Evolutionary conservation across 768 basidiomycete species (phyloP), one percentile per base, ranked within the genome.

Genomic region (Lentinula guzmanii): DNA sequence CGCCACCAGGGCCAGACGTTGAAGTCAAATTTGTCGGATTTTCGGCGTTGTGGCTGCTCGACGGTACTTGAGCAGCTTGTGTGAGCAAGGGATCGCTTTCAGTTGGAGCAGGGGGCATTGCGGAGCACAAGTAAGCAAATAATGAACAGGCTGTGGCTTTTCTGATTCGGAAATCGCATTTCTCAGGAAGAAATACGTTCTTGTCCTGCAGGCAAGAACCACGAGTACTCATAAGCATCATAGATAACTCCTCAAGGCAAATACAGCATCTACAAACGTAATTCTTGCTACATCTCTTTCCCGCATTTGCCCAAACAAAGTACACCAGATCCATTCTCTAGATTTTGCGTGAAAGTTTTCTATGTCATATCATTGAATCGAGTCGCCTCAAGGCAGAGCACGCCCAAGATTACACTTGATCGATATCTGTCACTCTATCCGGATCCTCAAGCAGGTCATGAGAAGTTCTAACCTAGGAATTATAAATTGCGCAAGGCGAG

Each of bases 361-460:
- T 54, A 37, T 54, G 35, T 15, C 8, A 58, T 31, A 13, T 56
- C 31, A 7, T 45, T 18, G 56, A 58, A 46, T 41, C 42, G 43
- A 64, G 74, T 73, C 71, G 73, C 81, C 81, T 82, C 79, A 76
- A 81, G 81, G 81, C 80, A 75, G 67, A 77, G 78, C 76, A 78
- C 76, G 75, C 72, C 65, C 62, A 65, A 58, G 43, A 61, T 46
- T 58, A 33, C 8, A n/a, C 21, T 28, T 15, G 34, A 60, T 54
- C 55, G 41, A 28, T 52, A 31, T 52, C 48, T 16, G 15, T 39
- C 34, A 18, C 48, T 60, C 8, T 37, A 15, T 37, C n/a, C 59
- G 35, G 59, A 37, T 42, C 51, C 41, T 37, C 2, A 24, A 11
- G 2, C 18, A 48, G 41, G 46, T 52, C 59, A 60, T 60, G 58